phyloP scores from a whole-genome alignment of 768 basidiomycete species.

The Terana coerulea region DNA sequence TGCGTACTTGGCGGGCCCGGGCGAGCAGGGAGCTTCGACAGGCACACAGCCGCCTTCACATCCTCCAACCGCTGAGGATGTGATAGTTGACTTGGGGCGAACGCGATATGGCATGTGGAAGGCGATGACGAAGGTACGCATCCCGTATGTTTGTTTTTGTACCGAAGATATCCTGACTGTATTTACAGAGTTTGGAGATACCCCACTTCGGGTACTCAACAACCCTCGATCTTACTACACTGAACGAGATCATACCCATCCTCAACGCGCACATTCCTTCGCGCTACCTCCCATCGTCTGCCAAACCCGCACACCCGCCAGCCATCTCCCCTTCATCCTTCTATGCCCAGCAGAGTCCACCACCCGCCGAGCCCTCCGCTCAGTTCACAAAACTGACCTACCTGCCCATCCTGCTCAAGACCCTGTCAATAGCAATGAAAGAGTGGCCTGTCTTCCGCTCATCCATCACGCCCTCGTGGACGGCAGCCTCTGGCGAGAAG shows the following conservation, averaged over 20 bases:
- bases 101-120: conserved; percentile 87
- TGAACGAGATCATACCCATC: conserved; percentile 57
- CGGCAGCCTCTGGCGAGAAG: conserved; percentile 32
- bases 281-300: conserved; percentile 43
- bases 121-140: conserved; percentile 74
- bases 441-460: conserved; percentile 84
- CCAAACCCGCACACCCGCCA: conserved; percentile 32
- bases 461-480: conserved; percentile 50
- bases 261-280: conserved; percentile 69
- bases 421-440: conserved; percentile 72
- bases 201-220: conserved; percentile 88
- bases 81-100: conserved; percentile 67
- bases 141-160: not conserved
- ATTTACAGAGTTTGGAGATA: conserved; percentile 69
- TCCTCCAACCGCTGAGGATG: conserved; percentile 35
- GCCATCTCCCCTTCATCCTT: conserved; percentile 38
- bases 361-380: conserved; percentile 44
- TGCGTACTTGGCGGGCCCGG: conserved; percentile 40
- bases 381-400: conserved; percentile 71
- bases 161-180: not conserved
- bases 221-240: conserved; percentile 66
- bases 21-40: not conserved
- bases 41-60: conserved; percentile 1
- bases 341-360: conserved; percentile 35
- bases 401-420: conserved; percentile 81